Evolutionary conservation across 371 early-diverging fungal species (phyloP).

Genomic region (Mucor velutinosus): DNA sequence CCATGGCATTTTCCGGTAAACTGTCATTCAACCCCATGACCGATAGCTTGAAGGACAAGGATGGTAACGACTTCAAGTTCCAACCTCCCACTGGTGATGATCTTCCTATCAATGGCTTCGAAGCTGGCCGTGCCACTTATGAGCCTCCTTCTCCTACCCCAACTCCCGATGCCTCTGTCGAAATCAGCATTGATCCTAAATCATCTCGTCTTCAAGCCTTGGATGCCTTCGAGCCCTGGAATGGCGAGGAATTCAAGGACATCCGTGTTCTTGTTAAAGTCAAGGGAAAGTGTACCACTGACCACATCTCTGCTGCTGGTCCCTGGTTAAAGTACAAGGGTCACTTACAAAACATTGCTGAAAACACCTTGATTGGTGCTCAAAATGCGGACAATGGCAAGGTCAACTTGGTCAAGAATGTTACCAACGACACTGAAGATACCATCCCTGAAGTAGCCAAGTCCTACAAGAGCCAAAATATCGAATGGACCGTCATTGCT

Average conservation of each 20-base stretch:
- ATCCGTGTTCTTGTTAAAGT: constrained; percentile 87
- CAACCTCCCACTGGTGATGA: constrained; percentile 84
- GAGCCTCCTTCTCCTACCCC: constrained; percentile 63
- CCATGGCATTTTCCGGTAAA: constrained; percentile 88
- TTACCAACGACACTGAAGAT: constrained; percentile 68
- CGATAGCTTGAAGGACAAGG: constrained; percentile 72
- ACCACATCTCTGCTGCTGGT: constrained; percentile 95
- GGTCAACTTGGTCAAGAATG: constrained; percentile 82
- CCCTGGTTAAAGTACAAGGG: constrained; percentile 98
- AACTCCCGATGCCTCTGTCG: constrained; percentile 55
- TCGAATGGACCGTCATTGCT: constrained; percentile 92
- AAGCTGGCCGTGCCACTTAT: constrained; percentile 70
- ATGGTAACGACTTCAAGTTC: constrained; percentile 79
- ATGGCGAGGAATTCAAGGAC: constrained; percentile 78
- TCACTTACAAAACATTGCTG: constrained; percentile 94
- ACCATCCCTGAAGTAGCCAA: constrained; percentile 91
- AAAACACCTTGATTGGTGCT: constrained; percentile 96
- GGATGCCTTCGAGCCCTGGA: constrained; percentile 79
- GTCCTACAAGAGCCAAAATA: constrained; percentile 78
- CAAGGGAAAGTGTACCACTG: constrained; percentile 97
- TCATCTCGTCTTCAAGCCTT: constrained; percentile 88
- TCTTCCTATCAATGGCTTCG: constrained; percentile 87
- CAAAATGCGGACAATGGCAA: constrained; percentile 89
- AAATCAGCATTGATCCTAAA: constrained; percentile 70
- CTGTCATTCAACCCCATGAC: constrained; percentile 91